phyloP scores from a whole-genome alignment of 208 protist species.

The Trichomonas vaginalis region DNA sequence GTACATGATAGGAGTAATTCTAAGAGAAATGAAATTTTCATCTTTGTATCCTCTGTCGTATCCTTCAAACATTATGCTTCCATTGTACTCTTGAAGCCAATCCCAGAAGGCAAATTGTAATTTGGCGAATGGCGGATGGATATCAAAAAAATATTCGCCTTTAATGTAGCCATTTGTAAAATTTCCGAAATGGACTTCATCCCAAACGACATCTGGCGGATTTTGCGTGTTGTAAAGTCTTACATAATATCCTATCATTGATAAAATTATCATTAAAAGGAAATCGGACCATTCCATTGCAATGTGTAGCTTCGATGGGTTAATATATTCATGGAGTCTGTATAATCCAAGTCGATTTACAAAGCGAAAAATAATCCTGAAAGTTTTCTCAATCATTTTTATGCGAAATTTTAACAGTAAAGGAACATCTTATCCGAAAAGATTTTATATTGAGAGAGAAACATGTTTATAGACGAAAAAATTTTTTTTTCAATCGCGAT shows the following conservation, averaged over 20 bases:
- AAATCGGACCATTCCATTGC: no score
- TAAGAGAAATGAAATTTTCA: not conserved
- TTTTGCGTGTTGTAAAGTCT: not conserved
- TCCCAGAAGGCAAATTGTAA: not conserved
- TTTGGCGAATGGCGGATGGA: slow-evolving; percentile 27
- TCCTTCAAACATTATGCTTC: not conserved
- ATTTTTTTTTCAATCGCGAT: no score
- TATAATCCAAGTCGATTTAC: no score
- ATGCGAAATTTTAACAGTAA: no score
- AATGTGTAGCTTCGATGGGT: no score
- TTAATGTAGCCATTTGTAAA: slow-evolving; percentile 21
- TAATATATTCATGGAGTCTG: no score
- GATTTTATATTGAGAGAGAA: no score
- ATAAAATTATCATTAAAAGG: not conserved
- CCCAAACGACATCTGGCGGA: not conserved
- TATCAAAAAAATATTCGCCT: slow-evolving; percentile 23
- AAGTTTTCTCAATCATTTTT: no score
- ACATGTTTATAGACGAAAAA: no score
- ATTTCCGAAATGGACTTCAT: slow-evolving; percentile 26
- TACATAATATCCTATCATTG: not conserved
- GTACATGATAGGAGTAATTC: not conserved
- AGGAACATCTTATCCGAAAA: no score
- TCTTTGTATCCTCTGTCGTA: not conserved
- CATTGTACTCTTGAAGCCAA: not conserved
- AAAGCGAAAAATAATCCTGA: no score